A percentile compares a stretch with the other conserved stretches of the same genome.
Conservation (phyloP, 345 rosid species). For the Trapa incisa region DNA sequence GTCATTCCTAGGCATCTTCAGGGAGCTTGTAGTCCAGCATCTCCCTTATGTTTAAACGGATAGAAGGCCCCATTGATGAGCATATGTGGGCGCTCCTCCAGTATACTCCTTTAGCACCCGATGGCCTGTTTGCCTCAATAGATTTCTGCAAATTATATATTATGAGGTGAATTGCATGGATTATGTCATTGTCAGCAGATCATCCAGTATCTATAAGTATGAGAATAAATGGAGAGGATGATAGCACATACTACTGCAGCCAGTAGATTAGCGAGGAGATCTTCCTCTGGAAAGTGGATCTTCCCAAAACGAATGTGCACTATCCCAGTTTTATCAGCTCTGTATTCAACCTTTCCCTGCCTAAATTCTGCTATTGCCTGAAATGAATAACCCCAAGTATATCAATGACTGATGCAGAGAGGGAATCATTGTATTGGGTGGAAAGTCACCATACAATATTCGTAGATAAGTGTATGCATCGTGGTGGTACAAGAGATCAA, state of each 20-base stretch:
- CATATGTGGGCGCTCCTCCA: constrained; percentile 90
- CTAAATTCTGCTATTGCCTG: constrained; percentile 97
- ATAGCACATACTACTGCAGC: constrained; percentile 55
- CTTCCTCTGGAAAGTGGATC: constrained; percentile 59
- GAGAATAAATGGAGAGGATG: neutral
- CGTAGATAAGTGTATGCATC: neutral
- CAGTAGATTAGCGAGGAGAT: constrained; percentile 63
- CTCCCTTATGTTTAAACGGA: constrained; percentile 69
- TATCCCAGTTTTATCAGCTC: constrained; percentile 96
- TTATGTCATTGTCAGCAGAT: neutral
- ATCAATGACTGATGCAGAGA: too few relatives aligned
- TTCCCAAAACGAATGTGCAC: constrained; percentile 94
- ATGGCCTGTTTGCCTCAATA: constrained; percentile 85
- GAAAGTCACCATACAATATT: neutral
- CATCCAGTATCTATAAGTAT: neutral
- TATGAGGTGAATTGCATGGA: neutral
- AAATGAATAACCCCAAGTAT: neutral
- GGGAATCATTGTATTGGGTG: neutral
- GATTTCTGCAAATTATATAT: constrained; percentile 51
- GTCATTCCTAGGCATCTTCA: constrained; percentile 16
- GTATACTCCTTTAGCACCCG: constrained; percentile 94
- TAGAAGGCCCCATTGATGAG: constrained; percentile 97
- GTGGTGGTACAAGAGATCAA: neutral
- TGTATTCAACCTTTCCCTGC: constrained; percentile 84
- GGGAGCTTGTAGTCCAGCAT: constrained; percentile 78